These are phyloP conservation scores for Solanum commersonii DNA, from an alignment of 257 asterid genomes.

Conservation along the genomic window DNA sequence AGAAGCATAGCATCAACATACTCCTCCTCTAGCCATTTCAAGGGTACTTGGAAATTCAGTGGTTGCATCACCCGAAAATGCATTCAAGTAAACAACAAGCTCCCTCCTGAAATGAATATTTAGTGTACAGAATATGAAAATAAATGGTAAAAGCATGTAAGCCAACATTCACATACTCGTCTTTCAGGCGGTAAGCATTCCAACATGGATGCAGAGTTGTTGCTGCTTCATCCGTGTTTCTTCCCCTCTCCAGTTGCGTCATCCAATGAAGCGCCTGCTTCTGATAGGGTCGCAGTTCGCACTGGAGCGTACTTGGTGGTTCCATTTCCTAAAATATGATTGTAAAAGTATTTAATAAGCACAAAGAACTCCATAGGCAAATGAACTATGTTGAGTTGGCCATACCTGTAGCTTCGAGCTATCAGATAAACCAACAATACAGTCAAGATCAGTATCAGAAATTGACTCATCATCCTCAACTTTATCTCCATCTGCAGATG, in stretches of 20 bases:
- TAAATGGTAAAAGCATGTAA: neutral
- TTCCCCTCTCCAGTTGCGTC: slow-evolving; percentile 76
- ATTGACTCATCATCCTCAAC: slow-evolving; percentile 66
- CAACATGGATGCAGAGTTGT: slow-evolving; percentile 90
- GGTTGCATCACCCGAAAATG: slow-evolving; percentile 88
- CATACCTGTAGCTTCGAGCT: slow-evolving; percentile 64
- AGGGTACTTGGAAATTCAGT: slow-evolving; percentile 90
- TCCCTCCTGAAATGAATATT: slow-evolving; percentile 55
- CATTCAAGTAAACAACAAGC: slow-evolving; percentile 62
- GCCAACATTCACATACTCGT: slow-evolving; percentile 36
- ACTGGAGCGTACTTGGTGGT: slow-evolving; percentile 73
- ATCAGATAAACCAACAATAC: slow-evolving; percentile 77
- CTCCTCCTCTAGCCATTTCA: slow-evolving; percentile 97
- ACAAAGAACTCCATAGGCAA: neutral
- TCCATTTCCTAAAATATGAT: slow-evolving; percentile 70
- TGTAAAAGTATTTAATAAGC: slow-evolving; percentile 6
- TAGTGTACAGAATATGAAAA: neutral
- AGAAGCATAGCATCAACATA: slow-evolving; percentile 36
- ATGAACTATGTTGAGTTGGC: neutral
- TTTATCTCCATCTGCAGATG: slow-evolving; percentile 35
- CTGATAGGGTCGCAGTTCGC: slow-evolving; percentile 92
- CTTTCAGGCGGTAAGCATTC: slow-evolving; percentile 82
- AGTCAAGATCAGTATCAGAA: slow-evolving; percentile 86
- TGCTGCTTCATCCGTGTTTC: slow-evolving; percentile 55
- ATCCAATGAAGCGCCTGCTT: slow-evolving; percentile 98